Conservation (phyloP, 2,329 filamentous ascomycete genomes). For the Tolypocladium nubicola region DNA sequence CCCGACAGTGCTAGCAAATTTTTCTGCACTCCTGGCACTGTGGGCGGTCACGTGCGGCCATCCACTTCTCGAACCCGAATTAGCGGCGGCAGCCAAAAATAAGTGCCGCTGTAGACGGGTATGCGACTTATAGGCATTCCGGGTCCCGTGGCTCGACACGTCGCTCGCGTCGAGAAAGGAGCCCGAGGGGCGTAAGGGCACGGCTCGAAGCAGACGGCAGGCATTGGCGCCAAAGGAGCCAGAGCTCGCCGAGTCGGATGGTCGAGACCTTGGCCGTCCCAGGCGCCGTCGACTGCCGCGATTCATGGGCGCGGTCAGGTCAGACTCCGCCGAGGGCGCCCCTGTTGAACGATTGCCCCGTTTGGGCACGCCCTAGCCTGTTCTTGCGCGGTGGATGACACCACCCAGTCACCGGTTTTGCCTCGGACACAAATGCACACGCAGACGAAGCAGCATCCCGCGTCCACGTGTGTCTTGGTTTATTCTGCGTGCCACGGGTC, state of each 20-base stretch:
- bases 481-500: neutral
- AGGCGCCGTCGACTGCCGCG: neutral
- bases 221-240: neutral
- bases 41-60: conserved; percentile 12
- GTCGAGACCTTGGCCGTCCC: neutral
- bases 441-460: neutral
- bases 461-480: neutral
- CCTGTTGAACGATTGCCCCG: neutral
- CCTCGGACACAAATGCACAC: neutral
- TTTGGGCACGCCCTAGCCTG: neutral
- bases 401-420: conserved; percentile 6
- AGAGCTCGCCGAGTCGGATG: neutral
- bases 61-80: neutral
- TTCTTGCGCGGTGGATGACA: neutral
- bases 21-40: conserved; percentile 15
- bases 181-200: neutral
- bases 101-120: conserved; percentile 3
- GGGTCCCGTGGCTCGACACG: neutral
- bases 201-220: neutral
- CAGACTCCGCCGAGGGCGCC: neutral
- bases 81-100: conserved; percentile 8
- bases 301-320: neutral
- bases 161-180: neutral
- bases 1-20: conserved; percentile 19
- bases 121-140: neutral